Base-by-base conservation (phyloP, 208 protist species). In the Trypanosoma avium region DNA sequence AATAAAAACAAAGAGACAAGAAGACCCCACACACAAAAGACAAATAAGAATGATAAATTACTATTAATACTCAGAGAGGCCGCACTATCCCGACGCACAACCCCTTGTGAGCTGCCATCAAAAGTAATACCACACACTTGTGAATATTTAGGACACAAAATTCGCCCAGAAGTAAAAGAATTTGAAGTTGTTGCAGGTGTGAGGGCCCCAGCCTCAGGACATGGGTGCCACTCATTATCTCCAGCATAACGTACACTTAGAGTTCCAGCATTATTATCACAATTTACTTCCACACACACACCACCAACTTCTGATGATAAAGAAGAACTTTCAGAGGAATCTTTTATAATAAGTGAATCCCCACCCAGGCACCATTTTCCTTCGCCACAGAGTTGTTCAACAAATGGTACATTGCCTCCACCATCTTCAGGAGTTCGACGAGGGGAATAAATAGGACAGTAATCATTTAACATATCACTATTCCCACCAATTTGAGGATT, bases 281-380 rank as follows among this genome's bases (percentile, higher is more conserved):
- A 61, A 4, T 27, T 8, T 24, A 61, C 55, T 7, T 61, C 13
- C 13, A 26, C 55, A 30, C 55, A 61, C 55, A 61, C 55, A 17
- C 35, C 54, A 10, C 24, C 36, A 1, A 57, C 30, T 3, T 27
- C 24, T 30, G 9, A 30, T 24, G 15, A 19, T 29, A 32, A 2
- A 17, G 12, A 21, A 13, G 15, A 5, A 22, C 15, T 38, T 5
- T 26, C 33, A n/a, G 22, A 9, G 33, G 35, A 6, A 10, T 24
- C 8, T 5, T 45, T 30, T 4, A 48, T 15, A n/a, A 26, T 21
- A 15, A 60, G 22, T 13, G 54, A 60, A 1, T 47, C 36, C 35
- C 54, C 54, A 19, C 33, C 24, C 15, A 60, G 54, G 24, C 54
- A 60, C 54, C 33, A 30, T 17, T 33, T 48, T 4, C 12, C 24